phyloP scores from a whole-genome alignment of 1,139 yeast species.

The Saccharomyces hybrid region DNA sequence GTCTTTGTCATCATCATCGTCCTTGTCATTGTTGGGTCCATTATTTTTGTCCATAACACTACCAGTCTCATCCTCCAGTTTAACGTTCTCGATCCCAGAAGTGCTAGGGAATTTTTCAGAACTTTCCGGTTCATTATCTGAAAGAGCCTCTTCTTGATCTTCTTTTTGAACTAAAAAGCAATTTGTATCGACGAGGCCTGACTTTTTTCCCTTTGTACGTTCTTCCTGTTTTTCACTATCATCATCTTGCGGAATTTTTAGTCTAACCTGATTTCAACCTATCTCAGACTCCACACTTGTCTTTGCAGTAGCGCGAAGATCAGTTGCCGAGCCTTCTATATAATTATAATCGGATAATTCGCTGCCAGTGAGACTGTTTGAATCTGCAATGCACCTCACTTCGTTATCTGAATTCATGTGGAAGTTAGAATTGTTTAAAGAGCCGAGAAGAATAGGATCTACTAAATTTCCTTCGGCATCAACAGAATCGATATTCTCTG shows the following conservation, averaged over 20 bases:
- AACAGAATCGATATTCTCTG: background rate
- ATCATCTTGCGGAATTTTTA: background rate
- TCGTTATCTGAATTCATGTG: background rate
- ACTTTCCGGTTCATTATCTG: background rate
- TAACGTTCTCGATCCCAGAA: background rate
- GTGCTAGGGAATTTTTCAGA: background rate
- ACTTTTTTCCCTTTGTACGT: background rate
- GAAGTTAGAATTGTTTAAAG: background rate
- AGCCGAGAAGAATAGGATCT: background rate
- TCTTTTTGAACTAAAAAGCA: background rate
- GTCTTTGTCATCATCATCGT: background rate
- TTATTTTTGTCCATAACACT: background rate
- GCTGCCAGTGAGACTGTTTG: background rate
- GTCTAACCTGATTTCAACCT: conserved; percentile 20
- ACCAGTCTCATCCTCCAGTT: background rate
- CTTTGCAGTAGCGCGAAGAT: background rate
- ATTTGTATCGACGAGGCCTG: background rate
- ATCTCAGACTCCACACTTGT: conserved; percentile 7
- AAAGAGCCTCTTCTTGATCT: background rate
- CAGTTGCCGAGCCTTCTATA: background rate
- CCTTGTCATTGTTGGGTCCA: conserved; percentile 23
- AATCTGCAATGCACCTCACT: background rate
- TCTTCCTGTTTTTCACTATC: background rate
- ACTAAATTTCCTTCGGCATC: background rate
- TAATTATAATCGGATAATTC: background rate